Evolutionary conservation across 2,329 filamentous ascomycete genomes (phyloP).

Genomic region (Alternaria ventricosa): DNA sequence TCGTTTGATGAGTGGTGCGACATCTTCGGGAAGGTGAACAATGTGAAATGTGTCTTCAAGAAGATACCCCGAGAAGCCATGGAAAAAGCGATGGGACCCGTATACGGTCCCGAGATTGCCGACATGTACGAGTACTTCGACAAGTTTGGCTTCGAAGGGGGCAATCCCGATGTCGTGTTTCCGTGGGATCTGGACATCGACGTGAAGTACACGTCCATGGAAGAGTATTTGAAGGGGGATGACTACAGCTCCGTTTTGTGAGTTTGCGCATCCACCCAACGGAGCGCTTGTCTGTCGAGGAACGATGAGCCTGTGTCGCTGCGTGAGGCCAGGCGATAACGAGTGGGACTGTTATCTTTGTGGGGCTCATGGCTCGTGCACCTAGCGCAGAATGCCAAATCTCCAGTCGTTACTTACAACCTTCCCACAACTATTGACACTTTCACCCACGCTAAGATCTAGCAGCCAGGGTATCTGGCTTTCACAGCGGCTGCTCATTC

Average conservation of each 20-base stretch:
- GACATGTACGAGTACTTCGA: conserved; percentile 46
- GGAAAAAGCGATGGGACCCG: conserved; percentile 27
- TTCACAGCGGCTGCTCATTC: neutral
- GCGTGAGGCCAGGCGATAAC: neutral
- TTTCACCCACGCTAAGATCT: neutral
- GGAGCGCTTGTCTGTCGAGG: neutral
- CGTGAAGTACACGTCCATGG: conserved; percentile 27
- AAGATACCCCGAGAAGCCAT: conserved; percentile 18
- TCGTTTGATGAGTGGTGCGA: conserved; percentile 31
- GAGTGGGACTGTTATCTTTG: neutral
- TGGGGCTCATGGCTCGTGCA: neutral
- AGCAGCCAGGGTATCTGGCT: no score
- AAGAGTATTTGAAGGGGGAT: conserved; percentile 34
- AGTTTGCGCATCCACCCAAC: neutral
- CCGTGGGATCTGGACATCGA: conserved; percentile 32
- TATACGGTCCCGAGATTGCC: conserved; percentile 35
- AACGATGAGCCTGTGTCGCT: neutral
- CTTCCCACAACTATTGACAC: neutral
- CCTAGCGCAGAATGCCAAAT: neutral
- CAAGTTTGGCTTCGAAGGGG: conserved; percentile 48
- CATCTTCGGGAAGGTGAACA: conserved; percentile 30
- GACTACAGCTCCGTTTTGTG: conserved; percentile 31
- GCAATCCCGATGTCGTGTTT: conserved; percentile 40
- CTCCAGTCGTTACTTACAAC: neutral
- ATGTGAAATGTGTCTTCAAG: conserved; percentile 26